Evolutionary conservation across 805 yeast genomes (phyloP).

Genomic region (Yamadazyma ubonensis): DNA sequence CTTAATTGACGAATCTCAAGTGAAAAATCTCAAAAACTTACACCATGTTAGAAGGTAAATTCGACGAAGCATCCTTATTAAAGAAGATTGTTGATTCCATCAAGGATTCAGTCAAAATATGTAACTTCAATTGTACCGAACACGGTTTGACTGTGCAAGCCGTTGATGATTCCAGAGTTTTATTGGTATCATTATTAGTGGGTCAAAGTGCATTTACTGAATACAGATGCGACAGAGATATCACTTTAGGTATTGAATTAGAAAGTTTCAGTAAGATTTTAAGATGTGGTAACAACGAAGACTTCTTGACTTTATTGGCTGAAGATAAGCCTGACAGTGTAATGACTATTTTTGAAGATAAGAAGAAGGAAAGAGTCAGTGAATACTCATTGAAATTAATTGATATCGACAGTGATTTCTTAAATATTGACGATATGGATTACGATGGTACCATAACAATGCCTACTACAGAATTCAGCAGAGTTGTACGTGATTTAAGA

Average conservation of each 20-base stretch:
- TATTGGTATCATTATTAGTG: constrained; percentile 81
- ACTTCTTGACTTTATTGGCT: constrained; percentile 82
- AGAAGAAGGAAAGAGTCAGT: constrained; percentile 84
- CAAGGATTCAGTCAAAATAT: constrained; percentile 89
- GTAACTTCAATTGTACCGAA: constrained; percentile 96
- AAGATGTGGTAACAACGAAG: constrained; percentile 88
- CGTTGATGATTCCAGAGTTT: constrained; percentile 94
- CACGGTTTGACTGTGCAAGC: constrained; percentile 95
- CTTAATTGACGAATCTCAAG: not conserved
- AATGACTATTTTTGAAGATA: constrained; percentile 83
- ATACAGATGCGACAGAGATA: constrained; percentile 92
- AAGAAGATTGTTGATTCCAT: constrained; percentile 92
- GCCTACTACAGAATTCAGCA: constrained; percentile 87
- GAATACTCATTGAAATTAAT: constrained; percentile 89
- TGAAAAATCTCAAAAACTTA: constrained; percentile 1
- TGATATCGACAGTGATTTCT: constrained; percentile 95
- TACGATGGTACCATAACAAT: constrained; percentile 81
- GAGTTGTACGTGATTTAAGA: constrained; percentile 83
- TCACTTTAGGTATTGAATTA: constrained; percentile 89
- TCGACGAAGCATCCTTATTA: constrained; percentile 86
- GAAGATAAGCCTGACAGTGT: constrained; percentile 84
- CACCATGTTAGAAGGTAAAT: constrained; percentile 92
- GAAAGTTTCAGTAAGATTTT: constrained; percentile 84
- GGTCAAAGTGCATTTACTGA: constrained; percentile 86
- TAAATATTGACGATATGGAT: constrained; percentile 91